Evolutionary conservation across 768 basidiomycete genomes (phyloP), one percentile per base, ranked within the genome.

Genomic region (Russula sp.): DNA sequence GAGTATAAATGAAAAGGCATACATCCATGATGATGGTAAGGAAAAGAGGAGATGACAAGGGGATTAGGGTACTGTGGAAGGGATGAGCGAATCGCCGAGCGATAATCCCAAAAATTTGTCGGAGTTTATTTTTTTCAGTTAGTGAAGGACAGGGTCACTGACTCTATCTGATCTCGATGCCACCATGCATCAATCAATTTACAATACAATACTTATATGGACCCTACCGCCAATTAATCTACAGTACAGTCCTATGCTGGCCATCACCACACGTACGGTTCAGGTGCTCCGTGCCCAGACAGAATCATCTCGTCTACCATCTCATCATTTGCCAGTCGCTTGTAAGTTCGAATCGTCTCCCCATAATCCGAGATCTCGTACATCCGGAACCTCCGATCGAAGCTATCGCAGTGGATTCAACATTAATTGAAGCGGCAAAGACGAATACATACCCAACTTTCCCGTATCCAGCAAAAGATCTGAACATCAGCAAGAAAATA

Each of bases 271-370:
- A 45, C 48, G 47, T 64, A 60, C 6, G 58, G 58, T 1, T 64
- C 63, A 6, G 75, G 72, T 10, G 75, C 75, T 3, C 76, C 78
- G 9, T 57, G 61, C 7, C 90, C 89, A 3, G 80, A 78, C 6
- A 92, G 77, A 11, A 84, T 71, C 76, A 88, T 80, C 64, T 82
- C 79, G 67, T 90, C 86, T 49, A 89, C 55, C 14, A 90, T 76
- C 59, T 82, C 83, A 58, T 86, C 85, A 61, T 86, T 77, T 71
- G 91, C 89, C 4, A 84, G 86, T 44, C 85, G 84, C 74, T 97
- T 97, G 74, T 90, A 85, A 42, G 96, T 96, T 71, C 80, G 78
- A 71, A 98, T 91, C 6, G 84, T 94, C 79, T 98, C 96, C 50
- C 96, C 96, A 69, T 82, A 98, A 65, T 93, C 85, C 18, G 87